phyloP scores from a whole-genome alignment of 441 rosid genomes.

The Iberis amara region DNA sequence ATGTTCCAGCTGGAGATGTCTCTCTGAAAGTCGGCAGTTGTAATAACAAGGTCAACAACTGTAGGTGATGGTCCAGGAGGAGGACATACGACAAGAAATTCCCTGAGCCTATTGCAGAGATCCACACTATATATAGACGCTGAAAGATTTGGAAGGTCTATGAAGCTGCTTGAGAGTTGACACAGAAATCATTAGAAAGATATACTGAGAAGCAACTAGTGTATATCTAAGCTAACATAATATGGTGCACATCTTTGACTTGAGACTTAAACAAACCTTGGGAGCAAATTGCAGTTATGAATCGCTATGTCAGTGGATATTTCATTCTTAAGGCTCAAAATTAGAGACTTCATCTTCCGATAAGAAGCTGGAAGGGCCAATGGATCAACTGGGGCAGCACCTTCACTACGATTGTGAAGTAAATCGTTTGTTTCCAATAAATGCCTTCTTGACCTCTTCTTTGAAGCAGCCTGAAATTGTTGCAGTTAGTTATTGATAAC shows the following conservation, averaged over 20 bases:
- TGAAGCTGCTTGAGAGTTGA: constrained; percentile 48
- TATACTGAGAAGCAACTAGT: background rate
- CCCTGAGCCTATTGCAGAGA: constrained; percentile 62
- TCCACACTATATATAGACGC: constrained; percentile 75
- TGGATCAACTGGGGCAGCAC: constrained; percentile 39
- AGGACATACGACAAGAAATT: constrained; percentile 74
- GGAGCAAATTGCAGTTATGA: constrained; percentile 63
- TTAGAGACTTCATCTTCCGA: constrained; percentile 70
- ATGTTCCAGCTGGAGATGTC: constrained; percentile 81
- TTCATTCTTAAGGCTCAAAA: constrained; percentile 60
- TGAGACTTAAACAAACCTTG: constrained; percentile 46
- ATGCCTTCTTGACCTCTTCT: constrained; percentile 74
- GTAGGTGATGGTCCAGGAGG: constrained; percentile 80
- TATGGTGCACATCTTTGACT: constrained; percentile 5
- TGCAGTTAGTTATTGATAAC: constrained; percentile 13
- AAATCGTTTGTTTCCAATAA: constrained; percentile 67
- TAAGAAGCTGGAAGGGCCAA: constrained; percentile 50
- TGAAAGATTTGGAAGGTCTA: constrained; percentile 85
- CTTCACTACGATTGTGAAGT: constrained; percentile 44
- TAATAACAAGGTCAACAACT: constrained; percentile 74
- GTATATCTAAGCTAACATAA: constrained; percentile 8
- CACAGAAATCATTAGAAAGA: constrained; percentile 22
- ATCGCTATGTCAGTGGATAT: constrained; percentile 74
- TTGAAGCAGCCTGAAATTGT: constrained; percentile 66
- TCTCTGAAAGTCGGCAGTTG: constrained; percentile 86